Evolutionary conservation across 163 green algal species (phyloP).

Genomic region (Scenedesmus sp.): DNA sequence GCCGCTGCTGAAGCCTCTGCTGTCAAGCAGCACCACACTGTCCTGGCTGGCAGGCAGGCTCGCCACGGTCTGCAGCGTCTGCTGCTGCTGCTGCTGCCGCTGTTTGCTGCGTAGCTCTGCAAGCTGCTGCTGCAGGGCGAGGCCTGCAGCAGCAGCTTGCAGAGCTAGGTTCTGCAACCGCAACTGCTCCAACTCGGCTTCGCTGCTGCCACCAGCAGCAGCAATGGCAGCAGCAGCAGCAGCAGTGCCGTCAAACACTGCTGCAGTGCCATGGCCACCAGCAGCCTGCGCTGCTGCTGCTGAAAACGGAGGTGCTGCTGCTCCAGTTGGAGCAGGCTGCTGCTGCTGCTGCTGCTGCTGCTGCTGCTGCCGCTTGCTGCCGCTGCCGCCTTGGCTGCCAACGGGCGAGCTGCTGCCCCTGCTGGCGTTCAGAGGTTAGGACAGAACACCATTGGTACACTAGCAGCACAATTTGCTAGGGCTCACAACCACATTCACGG

Average conservation of each 20-base stretch:
- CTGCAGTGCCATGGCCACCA: neutral
- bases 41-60: neutral
- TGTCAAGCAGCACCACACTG: neutral
- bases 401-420: too few relatives aligned
- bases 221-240: too few relatives aligned
- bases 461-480: too few relatives aligned
- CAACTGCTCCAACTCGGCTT: conserved; percentile 37
- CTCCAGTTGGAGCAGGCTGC: neutral
- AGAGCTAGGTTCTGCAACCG: conserved; percentile 41
- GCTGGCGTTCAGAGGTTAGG: too few relatives aligned
- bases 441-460: too few relatives aligned
- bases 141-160: neutral
- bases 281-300: too few relatives aligned
- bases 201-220: neutral
- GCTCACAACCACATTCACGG: too few relatives aligned
- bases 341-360: neutral
- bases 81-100: neutral
- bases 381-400: too few relatives aligned
- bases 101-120: neutral
- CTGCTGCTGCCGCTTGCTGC: conserved; percentile 31
- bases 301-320: neutral
- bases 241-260: neutral
- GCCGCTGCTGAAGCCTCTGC: neutral
- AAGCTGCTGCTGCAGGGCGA: neutral
- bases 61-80: neutral